A percentile compares a stretch with the other conserved stretches of the same genome.
Evolutionary conservation across 2,329 filamentous ascomycete species (phyloP).

Genomic region (Massarina eburnea): DNA sequence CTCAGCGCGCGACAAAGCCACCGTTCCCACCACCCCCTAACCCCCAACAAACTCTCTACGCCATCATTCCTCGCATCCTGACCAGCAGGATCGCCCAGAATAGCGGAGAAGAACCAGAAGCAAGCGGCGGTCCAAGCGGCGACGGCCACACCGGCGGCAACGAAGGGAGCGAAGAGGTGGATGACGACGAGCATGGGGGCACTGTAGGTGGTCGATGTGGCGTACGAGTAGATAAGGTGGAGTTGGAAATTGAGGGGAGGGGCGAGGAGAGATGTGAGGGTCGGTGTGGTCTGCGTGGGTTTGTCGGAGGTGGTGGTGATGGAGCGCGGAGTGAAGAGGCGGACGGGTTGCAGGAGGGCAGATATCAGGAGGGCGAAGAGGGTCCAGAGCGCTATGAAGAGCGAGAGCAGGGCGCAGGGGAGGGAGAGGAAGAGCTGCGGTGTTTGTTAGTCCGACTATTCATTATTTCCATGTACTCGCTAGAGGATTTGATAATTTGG

Average conservation of each 20-base stretch:
- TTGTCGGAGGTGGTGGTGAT: no score
- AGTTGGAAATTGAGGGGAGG: conserved; percentile 57
- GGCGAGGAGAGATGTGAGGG: conserved; percentile 55
- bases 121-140: conserved; percentile 61
- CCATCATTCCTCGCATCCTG: conserved; percentile 63
- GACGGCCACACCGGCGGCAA: conserved; percentile 59
- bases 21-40: conserved; percentile 62
- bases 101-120: conserved; percentile 64
- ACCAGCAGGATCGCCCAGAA: conserved; percentile 64
- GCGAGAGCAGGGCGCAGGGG: conserved; percentile 57
- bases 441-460: conserved; percentile 9
- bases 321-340: conserved; percentile 54
- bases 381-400: conserved; percentile 58
- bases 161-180: conserved; percentile 57
- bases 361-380: conserved; percentile 50
- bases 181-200: conserved; percentile 53
- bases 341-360: conserved; percentile 55
- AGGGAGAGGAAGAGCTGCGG: conserved; percentile 56
- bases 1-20: conserved; percentile 52
- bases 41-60: conserved; percentile 59
- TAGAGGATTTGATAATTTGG: background rate
- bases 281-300: no score
- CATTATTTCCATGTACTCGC: background rate
- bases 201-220: conserved; percentile 41
- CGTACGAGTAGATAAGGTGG: conserved; percentile 49